Evolutionary conservation across 2,329 filamentous ascomycete species (phyloP).

Genomic region (Xylaria sp.): DNA sequence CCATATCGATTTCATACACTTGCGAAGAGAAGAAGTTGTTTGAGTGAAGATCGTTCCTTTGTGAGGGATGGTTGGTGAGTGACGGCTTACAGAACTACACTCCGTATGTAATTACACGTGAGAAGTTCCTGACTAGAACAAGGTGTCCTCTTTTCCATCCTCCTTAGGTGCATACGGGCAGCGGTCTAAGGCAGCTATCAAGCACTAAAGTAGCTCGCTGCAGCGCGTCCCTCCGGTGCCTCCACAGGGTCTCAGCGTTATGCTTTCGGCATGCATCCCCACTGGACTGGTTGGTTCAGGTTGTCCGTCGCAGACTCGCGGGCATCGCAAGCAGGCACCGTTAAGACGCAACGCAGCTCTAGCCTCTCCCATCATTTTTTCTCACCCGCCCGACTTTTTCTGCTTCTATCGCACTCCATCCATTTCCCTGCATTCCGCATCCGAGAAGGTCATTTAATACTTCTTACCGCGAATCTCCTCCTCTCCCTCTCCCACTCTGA

Average conservation of each 20-base stretch:
- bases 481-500: background rate
- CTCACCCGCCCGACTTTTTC: background rate
- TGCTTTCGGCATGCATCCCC: background rate
- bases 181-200: background rate
- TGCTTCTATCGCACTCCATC: constrained; percentile 22
- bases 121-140: constrained; percentile 10
- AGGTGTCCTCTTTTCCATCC: constrained; percentile 17
- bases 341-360: too few relatives aligned
- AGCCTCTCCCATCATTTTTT: constrained; percentile 9
- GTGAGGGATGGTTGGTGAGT: background rate
- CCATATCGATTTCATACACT: too few relatives aligned
- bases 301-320: too few relatives aligned
- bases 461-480: background rate
- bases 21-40: too few relatives aligned
- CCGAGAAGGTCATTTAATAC: constrained; percentile 4
- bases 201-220: background rate
- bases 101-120: background rate
- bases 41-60: background rate
- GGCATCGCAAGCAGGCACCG: too few relatives aligned
- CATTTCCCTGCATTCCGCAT: constrained; percentile 17
- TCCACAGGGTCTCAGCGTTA: background rate
- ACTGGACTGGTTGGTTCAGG: background rate
- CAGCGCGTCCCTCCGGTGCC: background rate
- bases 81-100: background rate
- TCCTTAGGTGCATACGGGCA: background rate